These are phyloP conservation scores for Aspergillus phoenicis DNA, from an alignment of 2,329 filamentous ascomycete genomes.

Conservation along the genomic window DNA sequence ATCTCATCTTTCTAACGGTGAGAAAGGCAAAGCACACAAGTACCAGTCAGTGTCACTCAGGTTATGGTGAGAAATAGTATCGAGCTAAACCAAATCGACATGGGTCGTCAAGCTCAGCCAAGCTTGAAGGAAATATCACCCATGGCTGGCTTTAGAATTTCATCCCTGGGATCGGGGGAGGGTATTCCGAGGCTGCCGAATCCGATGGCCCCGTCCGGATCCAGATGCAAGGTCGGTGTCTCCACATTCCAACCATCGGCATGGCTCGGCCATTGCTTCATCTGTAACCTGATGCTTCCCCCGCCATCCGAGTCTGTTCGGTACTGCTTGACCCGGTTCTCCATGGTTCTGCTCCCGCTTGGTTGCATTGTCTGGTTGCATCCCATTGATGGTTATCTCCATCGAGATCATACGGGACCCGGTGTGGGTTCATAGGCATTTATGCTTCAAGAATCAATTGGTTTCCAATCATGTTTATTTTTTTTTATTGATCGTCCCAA, in stretches of 20 bases:
- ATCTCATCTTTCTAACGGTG: too few relatives aligned
- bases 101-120: not conserved
- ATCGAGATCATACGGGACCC: not conserved
- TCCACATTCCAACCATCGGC: constrained; percentile 1
- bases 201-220: not conserved
- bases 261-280: not conserved
- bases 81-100: too few relatives aligned
- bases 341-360: not conserved
- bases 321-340: not conserved
- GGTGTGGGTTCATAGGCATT: not conserved
- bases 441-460: too few relatives aligned
- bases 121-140: not conserved
- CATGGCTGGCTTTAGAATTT: not conserved
- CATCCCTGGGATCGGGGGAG: not conserved
- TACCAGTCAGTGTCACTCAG: not conserved
- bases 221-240: not conserved
- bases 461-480: too few relatives aligned
- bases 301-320: not conserved
- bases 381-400: not conserved
- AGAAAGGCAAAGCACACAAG: not conserved
- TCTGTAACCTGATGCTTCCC: not conserved
- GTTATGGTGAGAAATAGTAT: too few relatives aligned
- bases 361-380: not conserved
- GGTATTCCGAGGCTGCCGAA: not conserved
- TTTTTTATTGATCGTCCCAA: too few relatives aligned